Conservation (phyloP, 768 basidiomycete genomes). For the Suillus decipiens region DNA sequence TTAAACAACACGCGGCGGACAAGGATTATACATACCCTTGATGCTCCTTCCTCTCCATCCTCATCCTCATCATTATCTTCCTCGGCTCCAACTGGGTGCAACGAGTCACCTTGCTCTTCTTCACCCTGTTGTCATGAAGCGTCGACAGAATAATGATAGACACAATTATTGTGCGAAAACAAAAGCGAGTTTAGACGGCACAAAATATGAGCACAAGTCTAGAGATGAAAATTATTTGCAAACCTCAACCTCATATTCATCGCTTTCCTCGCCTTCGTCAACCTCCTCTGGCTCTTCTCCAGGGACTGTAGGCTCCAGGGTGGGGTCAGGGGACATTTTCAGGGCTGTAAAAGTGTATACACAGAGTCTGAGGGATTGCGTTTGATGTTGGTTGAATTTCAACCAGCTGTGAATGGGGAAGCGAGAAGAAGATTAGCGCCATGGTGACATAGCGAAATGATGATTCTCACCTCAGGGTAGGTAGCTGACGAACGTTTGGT, state of each 20-base stretch:
- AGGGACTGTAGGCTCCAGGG: constrained; percentile 12
- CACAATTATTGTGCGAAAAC: neutral
- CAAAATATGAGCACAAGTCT: neutral
- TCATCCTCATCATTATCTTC: constrained; percentile 27
- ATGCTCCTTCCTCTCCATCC: constrained; percentile 12
- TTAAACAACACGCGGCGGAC: constrained; percentile 2
- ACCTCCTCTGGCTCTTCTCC: constrained; percentile 14
- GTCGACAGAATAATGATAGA: neutral
- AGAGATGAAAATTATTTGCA: neutral
- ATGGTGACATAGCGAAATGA: constrained; percentile 15
- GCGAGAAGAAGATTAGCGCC: constrained; percentile 17
- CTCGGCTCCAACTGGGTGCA: neutral
- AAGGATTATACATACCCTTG: constrained; percentile 16
- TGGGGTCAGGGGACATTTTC: constrained; percentile 26
- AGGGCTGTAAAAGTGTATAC: neutral
- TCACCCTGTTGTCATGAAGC: constrained; percentile 19
- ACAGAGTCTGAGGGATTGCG: constrained; percentile 13
- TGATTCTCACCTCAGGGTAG: constrained; percentile 1
- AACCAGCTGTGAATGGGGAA: constrained; percentile 8
- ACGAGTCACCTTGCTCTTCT: constrained; percentile 6
- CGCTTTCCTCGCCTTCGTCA: constrained; percentile 30
- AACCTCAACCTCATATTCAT: constrained; percentile 30
- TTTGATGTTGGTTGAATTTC: constrained; percentile 3
- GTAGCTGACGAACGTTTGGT: constrained; percentile 13
- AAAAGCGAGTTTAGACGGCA: neutral